Evolutionary conservation across 2,329 filamentous ascomycete genomes (phyloP).

Genomic region (Cladobotryum mycophilum): DNA sequence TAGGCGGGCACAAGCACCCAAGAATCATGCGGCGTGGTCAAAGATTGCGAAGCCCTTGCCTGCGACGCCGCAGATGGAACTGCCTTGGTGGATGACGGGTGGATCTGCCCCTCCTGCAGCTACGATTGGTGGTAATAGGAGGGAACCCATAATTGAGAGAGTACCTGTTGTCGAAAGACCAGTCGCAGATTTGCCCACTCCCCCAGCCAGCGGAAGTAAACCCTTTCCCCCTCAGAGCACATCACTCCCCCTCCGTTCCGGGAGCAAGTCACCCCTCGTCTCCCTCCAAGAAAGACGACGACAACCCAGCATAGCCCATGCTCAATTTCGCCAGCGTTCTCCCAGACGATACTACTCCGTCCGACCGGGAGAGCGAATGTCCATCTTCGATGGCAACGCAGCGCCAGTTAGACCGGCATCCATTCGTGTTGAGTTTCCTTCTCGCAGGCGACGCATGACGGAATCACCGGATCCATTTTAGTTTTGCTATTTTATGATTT

Average conservation of each 20-base stretch:
- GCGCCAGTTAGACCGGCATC: not conserved
- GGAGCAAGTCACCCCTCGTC: not conserved
- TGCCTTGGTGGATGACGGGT: conserved; percentile 16
- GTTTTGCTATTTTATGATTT: not conserved
- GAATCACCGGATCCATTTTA: conserved; percentile 4
- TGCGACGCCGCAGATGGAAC: conserved; percentile 23
- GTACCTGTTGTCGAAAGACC: not conserved
- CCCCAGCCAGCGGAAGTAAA: not conserved
- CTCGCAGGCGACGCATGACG: not conserved
- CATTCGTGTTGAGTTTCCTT: conserved; percentile 3
- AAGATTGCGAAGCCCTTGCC: conserved; percentile 25
- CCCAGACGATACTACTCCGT: not conserved
- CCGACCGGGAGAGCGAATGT: not conserved
- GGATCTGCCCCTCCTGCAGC: not conserved
- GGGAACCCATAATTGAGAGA: no score
- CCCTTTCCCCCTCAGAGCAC: not conserved
- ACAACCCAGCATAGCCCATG: not conserved
- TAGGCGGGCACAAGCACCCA: not conserved
- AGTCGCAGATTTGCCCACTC: not conserved
- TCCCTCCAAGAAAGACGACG: not conserved
- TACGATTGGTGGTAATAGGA: no score
- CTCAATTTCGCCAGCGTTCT: not conserved
- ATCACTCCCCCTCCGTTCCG: no score
- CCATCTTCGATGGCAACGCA: not conserved
- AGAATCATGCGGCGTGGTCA: not conserved